These are phyloP conservation scores for Erythrobasidium yunnanense DNA, from an alignment of 768 basidiomycete genomes.

Conservation along the genomic window DNA sequence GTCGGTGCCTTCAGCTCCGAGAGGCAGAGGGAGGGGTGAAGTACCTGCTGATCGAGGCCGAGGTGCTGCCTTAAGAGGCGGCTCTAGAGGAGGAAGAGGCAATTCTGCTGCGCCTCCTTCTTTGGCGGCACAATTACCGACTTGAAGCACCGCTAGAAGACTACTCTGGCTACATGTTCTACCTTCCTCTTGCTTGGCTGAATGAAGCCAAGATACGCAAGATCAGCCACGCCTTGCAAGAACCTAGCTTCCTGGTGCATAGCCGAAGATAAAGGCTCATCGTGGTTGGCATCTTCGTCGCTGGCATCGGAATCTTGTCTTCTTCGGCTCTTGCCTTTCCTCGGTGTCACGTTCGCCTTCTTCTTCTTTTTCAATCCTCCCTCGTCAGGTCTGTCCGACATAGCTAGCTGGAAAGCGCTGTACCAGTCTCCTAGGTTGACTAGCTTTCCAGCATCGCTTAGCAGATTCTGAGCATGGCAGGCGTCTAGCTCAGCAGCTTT, in stretches of 20 bases:
- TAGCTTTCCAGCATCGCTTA: constrained; percentile 31
- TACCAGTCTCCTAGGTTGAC: constrained; percentile 38
- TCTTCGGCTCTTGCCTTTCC: neutral
- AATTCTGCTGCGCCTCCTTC: too few relatives aligned
- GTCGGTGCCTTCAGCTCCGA: too few relatives aligned
- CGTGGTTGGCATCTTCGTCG: constrained; percentile 14
- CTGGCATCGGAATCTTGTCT: neutral
- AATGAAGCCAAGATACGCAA: constrained; percentile 34
- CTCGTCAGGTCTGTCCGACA: neutral
- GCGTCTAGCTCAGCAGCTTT: neutral
- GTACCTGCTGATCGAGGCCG: too few relatives aligned
- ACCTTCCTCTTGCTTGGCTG: constrained; percentile 33
- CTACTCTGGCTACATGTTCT: constrained; percentile 35
- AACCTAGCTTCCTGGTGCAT: constrained; percentile 34
- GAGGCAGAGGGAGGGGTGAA: too few relatives aligned
- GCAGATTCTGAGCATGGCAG: neutral
- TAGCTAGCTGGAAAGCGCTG: constrained; percentile 27
- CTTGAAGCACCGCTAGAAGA: too few relatives aligned
- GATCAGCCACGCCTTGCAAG: constrained; percentile 32
- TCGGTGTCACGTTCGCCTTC: neutral
- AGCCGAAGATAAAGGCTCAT: neutral
- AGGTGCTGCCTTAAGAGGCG: too few relatives aligned
- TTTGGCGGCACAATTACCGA: too few relatives aligned
- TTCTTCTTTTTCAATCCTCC: neutral
- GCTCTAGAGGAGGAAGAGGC: too few relatives aligned